phyloP scores from a whole-genome alignment of 2,329 filamentous ascomycete species.

The Apiospora marii region DNA sequence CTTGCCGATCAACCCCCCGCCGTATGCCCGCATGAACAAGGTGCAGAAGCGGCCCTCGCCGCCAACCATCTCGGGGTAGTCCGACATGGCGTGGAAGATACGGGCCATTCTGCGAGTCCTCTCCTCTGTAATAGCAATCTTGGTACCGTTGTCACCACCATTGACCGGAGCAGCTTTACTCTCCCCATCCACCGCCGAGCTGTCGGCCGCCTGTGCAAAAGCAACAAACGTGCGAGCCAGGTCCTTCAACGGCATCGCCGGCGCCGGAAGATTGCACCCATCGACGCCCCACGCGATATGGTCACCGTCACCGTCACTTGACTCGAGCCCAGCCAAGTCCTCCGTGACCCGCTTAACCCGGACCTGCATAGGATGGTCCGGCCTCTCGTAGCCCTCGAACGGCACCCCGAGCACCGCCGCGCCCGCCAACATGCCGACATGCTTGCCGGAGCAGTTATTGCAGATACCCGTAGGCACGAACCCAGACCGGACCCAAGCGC shows the following conservation, averaged over 20 bases:
- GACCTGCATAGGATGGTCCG: conserved; percentile 48
- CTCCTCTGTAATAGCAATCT: background rate
- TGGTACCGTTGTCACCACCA: background rate
- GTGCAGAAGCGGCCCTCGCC: conserved; percentile 58
- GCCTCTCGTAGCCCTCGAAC: conserved; percentile 45
- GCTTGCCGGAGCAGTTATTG: conserved; percentile 59
- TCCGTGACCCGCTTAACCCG: conserved; percentile 47
- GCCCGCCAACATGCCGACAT: conserved; percentile 55
- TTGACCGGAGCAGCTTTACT: background rate
- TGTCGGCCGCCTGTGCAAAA: conserved; percentile 46
- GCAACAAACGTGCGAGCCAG: conserved; percentile 46
- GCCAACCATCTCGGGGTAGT: conserved; percentile 52
- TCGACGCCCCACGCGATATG: conserved; percentile 52
- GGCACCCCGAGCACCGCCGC: conserved; percentile 45
- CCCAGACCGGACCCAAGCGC: conserved; percentile 47
- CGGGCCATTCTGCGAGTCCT: conserved; percentile 40
- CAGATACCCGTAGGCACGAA: conserved; percentile 47
- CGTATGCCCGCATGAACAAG: conserved; percentile 49
- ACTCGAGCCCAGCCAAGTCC: conserved; percentile 40
- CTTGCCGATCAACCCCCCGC: conserved; percentile 52
- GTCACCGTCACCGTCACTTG: conserved; percentile 11
- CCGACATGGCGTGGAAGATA: conserved; percentile 52
- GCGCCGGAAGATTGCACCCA: conserved; percentile 57
- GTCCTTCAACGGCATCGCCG: conserved; percentile 48
- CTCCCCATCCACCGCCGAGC: background rate